Conservation (phyloP, 2,329 filamentous ascomycete genomes). For the Ophiostoma quercus region DNA sequence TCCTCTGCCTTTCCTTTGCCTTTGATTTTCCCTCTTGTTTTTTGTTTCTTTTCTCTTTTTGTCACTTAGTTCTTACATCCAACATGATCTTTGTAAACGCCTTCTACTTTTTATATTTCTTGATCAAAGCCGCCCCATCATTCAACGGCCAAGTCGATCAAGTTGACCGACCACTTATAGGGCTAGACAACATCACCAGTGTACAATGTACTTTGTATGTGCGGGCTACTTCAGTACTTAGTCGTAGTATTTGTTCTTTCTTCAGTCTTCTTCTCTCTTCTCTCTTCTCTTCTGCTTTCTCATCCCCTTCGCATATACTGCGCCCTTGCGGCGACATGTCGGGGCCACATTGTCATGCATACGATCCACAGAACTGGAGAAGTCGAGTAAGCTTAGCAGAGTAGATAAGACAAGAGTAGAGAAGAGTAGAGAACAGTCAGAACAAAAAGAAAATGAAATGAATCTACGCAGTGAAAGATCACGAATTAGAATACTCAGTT, state of each 20-base stretch:
- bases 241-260: not conserved
- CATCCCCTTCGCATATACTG: not conserved
- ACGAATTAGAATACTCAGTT: not conserved
- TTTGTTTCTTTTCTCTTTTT: too few species aligned
- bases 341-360: not conserved
- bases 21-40: too few species aligned
- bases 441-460: not conserved
- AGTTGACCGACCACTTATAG: not conserved
- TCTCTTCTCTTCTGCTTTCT: not conserved
- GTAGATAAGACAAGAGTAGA: not conserved
- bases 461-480: not conserved
- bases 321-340: conserved; percentile 5
- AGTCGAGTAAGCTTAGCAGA: not conserved
- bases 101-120: not conserved
- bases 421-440: not conserved
- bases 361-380: conserved; percentile 4
- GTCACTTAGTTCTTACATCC: too few species aligned
- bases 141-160: not conserved
- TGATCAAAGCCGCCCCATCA: not conserved
- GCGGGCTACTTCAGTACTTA: not conserved
- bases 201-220: not conserved
- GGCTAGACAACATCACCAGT: not conserved
- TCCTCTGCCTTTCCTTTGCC: too few species aligned
- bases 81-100: not conserved
- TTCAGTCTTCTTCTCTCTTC: not conserved